Conservation (phyloP, 2,329 filamentous ascomycete species). For the Leptodontidium sp. region DNA sequence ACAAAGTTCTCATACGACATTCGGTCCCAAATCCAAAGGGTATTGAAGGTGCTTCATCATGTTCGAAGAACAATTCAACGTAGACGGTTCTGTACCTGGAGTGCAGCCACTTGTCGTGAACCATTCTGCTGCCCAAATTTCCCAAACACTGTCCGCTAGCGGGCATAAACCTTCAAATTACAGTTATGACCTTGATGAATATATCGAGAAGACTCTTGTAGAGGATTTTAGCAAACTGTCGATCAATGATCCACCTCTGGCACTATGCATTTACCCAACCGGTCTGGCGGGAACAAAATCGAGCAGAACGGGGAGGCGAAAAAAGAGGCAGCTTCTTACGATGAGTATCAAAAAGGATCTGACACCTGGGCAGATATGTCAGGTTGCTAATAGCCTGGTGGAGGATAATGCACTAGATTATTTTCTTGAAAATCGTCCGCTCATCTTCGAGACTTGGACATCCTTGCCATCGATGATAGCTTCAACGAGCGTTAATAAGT, state of each 20-base stretch:
- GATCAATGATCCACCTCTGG: not conserved
- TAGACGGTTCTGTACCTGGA: too few species aligned
- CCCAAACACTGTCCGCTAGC: not conserved
- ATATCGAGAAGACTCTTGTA: too few species aligned
- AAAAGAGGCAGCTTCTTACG: too few species aligned
- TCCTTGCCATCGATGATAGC: not conserved
- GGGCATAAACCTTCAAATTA: not conserved
- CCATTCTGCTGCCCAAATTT: too few species aligned
- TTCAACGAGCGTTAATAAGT: not conserved
- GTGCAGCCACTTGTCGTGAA: too few species aligned
- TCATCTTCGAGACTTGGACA: not conserved
- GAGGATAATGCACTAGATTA: not conserved
- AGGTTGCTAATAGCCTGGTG: not conserved
- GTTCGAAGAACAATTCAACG: too few species aligned
- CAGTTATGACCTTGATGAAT: not conserved
- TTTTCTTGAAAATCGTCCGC: not conserved
- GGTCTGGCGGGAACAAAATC: too few species aligned
- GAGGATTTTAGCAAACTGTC: not conserved
- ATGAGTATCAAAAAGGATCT: too few species aligned
- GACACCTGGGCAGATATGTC: not conserved
- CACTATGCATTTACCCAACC: not conserved
- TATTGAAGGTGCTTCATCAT: too few species aligned
- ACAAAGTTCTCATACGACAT: too few species aligned
- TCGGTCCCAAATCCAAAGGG: too few species aligned
- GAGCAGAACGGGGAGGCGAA: too few species aligned